These are phyloP conservation scores for Dioszegia crocea DNA, from an alignment of 768 basidiomycete genomes.

Conservation along the genomic window DNA sequence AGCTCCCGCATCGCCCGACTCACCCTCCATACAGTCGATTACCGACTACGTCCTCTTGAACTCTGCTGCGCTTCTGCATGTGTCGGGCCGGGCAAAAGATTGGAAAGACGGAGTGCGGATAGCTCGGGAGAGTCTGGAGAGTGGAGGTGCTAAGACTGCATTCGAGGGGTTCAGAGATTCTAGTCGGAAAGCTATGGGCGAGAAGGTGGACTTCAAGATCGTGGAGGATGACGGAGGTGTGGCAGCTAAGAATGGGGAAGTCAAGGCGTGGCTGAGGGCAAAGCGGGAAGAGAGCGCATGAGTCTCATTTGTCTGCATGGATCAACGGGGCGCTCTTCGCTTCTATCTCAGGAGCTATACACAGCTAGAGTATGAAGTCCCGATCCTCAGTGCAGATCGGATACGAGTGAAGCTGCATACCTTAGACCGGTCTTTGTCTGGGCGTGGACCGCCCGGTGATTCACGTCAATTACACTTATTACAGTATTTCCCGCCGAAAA, in stretches of 20 bases:
- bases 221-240: slow-evolving; percentile 50
- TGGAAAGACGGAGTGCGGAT: slow-evolving; percentile 67
- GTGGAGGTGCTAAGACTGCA: slow-evolving; percentile 52
- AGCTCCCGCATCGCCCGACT: slow-evolving; percentile 36
- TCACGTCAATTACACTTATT: no score
- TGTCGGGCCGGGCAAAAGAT: slow-evolving; percentile 69
- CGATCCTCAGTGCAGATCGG: no score
- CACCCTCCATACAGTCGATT: slow-evolving; percentile 58
- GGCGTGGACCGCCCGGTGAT: no score
- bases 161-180: slow-evolving; percentile 51
- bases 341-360: no score
- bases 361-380: no score
- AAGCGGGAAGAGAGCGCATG: neutral
- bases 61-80: slow-evolving; percentile 77
- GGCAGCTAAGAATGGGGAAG: slow-evolving; percentile 49
- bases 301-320: no score
- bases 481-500: no score
- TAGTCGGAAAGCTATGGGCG: slow-evolving; percentile 45
- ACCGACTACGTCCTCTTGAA: slow-evolving; percentile 87
- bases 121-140: slow-evolving; percentile 56
- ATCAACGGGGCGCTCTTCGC: no score
- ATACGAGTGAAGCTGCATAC: no score
- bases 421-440: no score
- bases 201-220: slow-evolving; percentile 24
- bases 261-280: slow-evolving; percentile 41